Conservation (phyloP, 805 yeast genomes). For the Candida ipomoeae region DNA sequence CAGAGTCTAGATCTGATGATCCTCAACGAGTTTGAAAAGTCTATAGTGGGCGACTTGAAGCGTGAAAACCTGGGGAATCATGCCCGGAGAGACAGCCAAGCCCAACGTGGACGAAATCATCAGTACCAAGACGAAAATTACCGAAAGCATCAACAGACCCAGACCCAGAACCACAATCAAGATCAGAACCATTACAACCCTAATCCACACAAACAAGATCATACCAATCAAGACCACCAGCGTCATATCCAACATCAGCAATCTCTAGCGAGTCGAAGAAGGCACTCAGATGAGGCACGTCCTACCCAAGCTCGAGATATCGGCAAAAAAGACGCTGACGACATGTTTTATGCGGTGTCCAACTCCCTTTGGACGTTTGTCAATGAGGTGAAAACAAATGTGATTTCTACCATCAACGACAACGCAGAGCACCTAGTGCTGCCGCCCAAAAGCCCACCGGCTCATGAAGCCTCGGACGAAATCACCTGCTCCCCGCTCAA, state of each 20-base stretch:
- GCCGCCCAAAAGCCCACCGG: background rate
- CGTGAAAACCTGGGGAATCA: background rate
- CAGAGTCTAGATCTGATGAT: slow-evolving; percentile 66
- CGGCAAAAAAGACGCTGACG: slow-evolving; percentile 19
- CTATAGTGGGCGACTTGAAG: slow-evolving; percentile 6
- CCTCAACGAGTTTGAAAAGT: slow-evolving; percentile 56
- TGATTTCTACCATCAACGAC: slow-evolving; percentile 11
- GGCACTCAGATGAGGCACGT: background rate
- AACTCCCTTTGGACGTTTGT: slow-evolving; percentile 42
- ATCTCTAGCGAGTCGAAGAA: background rate
- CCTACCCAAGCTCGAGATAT: background rate
- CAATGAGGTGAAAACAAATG: slow-evolving; percentile 32
- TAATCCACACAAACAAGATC: background rate
- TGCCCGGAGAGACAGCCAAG: background rate
- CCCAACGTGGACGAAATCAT: background rate
- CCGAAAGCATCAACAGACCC: background rate
- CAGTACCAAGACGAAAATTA: background rate
- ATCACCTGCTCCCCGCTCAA: background rate
- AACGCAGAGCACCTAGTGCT: background rate
- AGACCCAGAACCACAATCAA: background rate
- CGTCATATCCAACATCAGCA: background rate
- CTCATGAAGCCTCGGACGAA: background rate
- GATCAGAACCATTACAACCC: background rate
- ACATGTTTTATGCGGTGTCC: slow-evolving; percentile 40
- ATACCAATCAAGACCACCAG: background rate